Evolutionary conservation across 768 basidiomycete genomes (phyloP).

Genomic region (Podaxis sp.): DNA sequence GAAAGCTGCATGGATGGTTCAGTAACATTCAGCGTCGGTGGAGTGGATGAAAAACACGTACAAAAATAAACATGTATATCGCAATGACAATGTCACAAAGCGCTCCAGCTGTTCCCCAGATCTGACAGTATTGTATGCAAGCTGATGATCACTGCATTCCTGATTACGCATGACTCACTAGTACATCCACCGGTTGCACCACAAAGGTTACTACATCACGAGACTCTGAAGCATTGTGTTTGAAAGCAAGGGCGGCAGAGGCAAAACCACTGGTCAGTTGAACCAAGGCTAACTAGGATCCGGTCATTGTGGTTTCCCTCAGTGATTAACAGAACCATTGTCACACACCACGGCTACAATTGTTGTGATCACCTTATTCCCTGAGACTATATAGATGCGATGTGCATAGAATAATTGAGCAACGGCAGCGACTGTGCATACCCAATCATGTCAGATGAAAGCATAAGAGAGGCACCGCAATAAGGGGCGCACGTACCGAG

Average conservation of each 20-base stretch:
- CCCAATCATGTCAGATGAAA: too few species aligned
- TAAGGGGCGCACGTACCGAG: neutral
- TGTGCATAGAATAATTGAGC: neutral
- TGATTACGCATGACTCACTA: neutral
- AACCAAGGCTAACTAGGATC: neutral
- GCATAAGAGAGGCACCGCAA: too few species aligned
- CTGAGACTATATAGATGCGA: neutral
- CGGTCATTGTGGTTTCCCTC: neutral
- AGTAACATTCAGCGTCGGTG: neutral
- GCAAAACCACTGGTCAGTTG: neutral
- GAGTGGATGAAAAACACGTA: neutral
- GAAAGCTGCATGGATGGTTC: neutral
- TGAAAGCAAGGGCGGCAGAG: neutral
- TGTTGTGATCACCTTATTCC: neutral
- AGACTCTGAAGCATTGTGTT: too few species aligned
- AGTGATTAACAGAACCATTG: neutral
- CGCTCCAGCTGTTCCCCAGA: neutral
- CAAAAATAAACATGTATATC: slow-evolving; percentile 1
- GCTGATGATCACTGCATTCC: neutral
- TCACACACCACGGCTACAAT: neutral
- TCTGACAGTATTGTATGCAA: neutral
- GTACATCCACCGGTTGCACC: neutral
- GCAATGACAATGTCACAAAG: neutral
- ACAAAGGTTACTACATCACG: neutral
- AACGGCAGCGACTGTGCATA: neutral